These are phyloP conservation scores for Cladobotryum protrusum DNA, from an alignment of 2,329 filamentous ascomycete genomes.

Conservation along the genomic window DNA sequence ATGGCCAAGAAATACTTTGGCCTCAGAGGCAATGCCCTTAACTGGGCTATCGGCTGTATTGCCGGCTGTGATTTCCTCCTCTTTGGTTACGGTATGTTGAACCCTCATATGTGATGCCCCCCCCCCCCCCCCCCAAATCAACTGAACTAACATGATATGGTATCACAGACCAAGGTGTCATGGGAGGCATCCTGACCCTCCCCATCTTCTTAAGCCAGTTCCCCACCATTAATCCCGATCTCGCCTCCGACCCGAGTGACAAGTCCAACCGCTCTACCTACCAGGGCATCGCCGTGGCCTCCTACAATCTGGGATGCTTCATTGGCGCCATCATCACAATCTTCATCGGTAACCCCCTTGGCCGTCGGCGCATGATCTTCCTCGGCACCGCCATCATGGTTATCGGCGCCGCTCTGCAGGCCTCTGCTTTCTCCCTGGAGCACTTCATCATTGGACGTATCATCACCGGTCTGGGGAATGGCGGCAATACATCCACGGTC, in stretches of 20 bases:
- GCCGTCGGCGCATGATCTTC: conserved; percentile 53
- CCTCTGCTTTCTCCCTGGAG: conserved; percentile 46
- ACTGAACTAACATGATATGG: not conserved
- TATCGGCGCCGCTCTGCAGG: conserved; percentile 55
- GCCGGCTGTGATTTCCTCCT: conserved; percentile 67
- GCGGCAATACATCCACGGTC: conserved; percentile 49
- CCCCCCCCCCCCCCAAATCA: not conserved
- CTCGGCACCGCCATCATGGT: conserved; percentile 52
- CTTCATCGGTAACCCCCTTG: conserved; percentile 58
- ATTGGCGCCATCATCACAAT: conserved; percentile 59
- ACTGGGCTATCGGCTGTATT: conserved; percentile 63
- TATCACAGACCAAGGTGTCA: conserved; percentile 64
- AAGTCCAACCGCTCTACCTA: conserved; percentile 41
- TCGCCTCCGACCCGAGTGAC: conserved; percentile 29
- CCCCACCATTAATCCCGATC: conserved; percentile 42
- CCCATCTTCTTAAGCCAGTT: conserved; percentile 53
- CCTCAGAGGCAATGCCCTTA: conserved; percentile 58
- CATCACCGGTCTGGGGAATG: conserved; percentile 53
- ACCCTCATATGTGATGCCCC: too few relatives aligned
- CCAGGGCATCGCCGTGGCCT: conserved; percentile 49
- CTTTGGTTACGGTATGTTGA: conserved; percentile 45
- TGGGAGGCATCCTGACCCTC: conserved; percentile 68
- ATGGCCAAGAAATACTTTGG: conserved; percentile 51
- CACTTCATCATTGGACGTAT: conserved; percentile 55
- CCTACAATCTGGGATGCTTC: conserved; percentile 56